Evolutionary conservation across 257 asterid species (phyloP), one percentile per base, ranked within the genome.

Genomic region (Jacaranda copaia): DNA sequence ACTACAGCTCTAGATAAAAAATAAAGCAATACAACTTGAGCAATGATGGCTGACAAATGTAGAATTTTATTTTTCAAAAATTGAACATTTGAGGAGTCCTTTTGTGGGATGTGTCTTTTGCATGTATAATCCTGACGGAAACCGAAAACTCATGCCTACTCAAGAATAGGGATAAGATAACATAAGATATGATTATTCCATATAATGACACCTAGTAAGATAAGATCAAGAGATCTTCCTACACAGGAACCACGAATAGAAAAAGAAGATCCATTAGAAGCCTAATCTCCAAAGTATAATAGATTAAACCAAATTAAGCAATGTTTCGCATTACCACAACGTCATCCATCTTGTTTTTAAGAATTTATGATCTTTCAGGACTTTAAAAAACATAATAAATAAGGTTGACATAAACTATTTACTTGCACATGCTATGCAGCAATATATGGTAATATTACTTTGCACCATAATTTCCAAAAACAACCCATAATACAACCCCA

Each of bases 91-190:
- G 35, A 67, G 43, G 46, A 19, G 39, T 72, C 46, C 12, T 19
- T 51, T 25, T 10, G 39, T 11, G 57, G 57, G 15, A 80, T 11
- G 53, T 63, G 43, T 9, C 71, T 70, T 25, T 73, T 72, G 66
- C 13, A 58, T 35, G 35, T 1, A 35, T 15, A 32, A 68, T 45
- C 35, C 61, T 12, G 52, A 55, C 51, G 48, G 43, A 18, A 13
- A 38, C 57, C 48, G 61, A 55, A 51, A 43, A 38, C 52, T 48
- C 63, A 43, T 20, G 56, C 64, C 56, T 60, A 48, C 53, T 63
- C 76, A 67, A 68, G 73, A 68, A 60, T 35, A n/a, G 49, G 25
- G 48, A 53, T 68, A 68, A 42, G 48, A 53, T 68, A 68, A 73
- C 35, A 74, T 5, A 46, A 68, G 62, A 40, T 63, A 61, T 40